Base-by-base conservation (phyloP, 73 alveolate genomes). In the Effrenium voratum region DNA sequence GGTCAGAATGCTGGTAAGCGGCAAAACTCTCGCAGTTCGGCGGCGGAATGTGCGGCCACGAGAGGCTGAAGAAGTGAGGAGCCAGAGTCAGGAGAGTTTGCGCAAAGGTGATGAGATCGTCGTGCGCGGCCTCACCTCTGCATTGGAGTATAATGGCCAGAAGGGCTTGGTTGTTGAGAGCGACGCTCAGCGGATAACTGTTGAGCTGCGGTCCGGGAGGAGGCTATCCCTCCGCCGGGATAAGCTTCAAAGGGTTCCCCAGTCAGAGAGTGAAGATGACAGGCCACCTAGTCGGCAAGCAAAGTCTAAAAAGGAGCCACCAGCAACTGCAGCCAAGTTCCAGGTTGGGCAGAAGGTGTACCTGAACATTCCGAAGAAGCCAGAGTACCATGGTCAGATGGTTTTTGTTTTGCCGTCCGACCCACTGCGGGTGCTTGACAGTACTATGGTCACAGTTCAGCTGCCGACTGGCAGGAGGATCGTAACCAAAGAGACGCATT, bases 31-130 rank as follows among this genome's bases (percentile, higher is more conserved):
- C 41, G 59, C 95, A 38, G 95, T 87, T 46, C 59, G 63, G 85
- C 73, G 57, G 70, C 44, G 72, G 50, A 87, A 87, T 57, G 95
- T 87, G 32, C 68, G 43, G 81, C 55, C 38, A 81, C 44, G 85
- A 24, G 95, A 47, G 45, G 57, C 52, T 30, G 41, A 34, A 22
- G 46, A 30, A 0, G 60, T 26, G 49, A 32, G 24, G n/a, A n/a
- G n/a, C n/a, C n/a, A n/a, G n/a, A n/a, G n/a, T n/a, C n/a, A n/a
- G 16, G 6, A 57, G 45, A 32, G 84, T 22, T 38, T 87, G 38
- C 95, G 80, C 72, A 87, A 60, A 38, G 95, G 95, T 32, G 95
- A 87, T 72, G 95, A 87, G 49, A 84, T 87, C 46, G 40, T 87
- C 28, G 85, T 87, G 40, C 79, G 44, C 41, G 95, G 85, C 70